Conservation (phyloP, 495 filamentous ascomycete species). For the Lichenothelia convexa region DNA sequence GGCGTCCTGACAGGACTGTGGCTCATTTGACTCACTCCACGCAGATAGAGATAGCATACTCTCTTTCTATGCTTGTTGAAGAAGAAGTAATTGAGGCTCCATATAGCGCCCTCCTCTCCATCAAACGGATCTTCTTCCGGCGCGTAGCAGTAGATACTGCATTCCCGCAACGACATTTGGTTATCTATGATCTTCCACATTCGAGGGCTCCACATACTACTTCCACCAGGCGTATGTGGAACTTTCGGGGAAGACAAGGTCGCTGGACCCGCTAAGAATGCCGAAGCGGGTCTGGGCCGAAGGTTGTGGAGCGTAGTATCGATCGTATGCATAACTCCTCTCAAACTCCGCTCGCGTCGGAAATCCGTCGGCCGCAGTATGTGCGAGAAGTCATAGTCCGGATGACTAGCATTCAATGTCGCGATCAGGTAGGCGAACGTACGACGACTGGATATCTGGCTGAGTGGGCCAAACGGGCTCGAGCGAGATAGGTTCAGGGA, state of each 20-base stretch:
- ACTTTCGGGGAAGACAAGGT: conserved; percentile 10
- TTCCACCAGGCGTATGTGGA: conserved; percentile 10
- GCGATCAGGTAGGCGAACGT: conserved; percentile 94
- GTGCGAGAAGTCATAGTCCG: conserved; percentile 94
- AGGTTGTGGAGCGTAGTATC: conserved; percentile 74
- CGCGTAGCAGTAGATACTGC: conserved; percentile 66
- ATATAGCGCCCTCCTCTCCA: conserved; percentile 81
- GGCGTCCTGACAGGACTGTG: conserved; percentile 34
- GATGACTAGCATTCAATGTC: conserved; percentile 90
- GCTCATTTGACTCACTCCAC: conserved; percentile 66
- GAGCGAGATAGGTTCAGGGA: conserved; percentile 61
- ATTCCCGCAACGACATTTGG: conserved; percentile 76
- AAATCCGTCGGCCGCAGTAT: conserved; percentile 78
- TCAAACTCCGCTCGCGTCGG: conserved; percentile 53
- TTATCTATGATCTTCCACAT: conserved; percentile 86
- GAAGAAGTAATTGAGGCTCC: conserved; percentile 93
- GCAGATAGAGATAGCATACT: conserved; percentile 85
- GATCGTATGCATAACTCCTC: conserved; percentile 62
- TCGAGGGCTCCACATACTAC: conserved; percentile 50
- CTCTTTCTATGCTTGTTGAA: conserved; percentile 86
- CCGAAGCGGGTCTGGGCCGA: conserved; percentile 35
- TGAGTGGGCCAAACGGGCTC: conserved; percentile 78
- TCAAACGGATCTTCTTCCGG: conserved; percentile 71
- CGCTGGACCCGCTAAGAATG: conserved; percentile 10
- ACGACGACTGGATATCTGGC: conserved; percentile 67